Base-by-base conservation (phyloP, 768 basidiomycete genomes). In the Mycena sanguinolenta region DNA sequence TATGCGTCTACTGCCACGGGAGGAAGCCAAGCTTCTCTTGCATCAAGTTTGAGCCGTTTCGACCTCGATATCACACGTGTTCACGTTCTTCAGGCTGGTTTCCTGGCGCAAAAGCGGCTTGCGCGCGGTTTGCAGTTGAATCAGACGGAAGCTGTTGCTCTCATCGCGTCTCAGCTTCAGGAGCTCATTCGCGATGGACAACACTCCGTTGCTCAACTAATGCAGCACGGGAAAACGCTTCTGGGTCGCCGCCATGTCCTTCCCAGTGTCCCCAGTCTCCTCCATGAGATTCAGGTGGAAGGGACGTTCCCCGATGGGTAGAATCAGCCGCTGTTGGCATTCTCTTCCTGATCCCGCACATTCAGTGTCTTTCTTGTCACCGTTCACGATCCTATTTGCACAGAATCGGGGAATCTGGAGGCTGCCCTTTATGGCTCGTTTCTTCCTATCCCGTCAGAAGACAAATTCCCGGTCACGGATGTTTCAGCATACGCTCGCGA, bases 371-470 rank as follows among this genome's bases (percentile, higher is more conserved):
- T 99, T 82, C 88, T 99, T n/a, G 97, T 99, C 42, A 97, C 97
- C 0, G 95, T 99, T 1, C 97, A 98, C 76, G 93, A 97, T 75
- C 97, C 98, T 23, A 92, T 99, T 71, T 95, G 92, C 78, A 91
- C 95, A 0, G 91, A 95, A 67, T 81, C 87, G 46, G 95, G 96
- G 0, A 83, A 97, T 76, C 82, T 98, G 23, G 82, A 82, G 5
- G 88, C 91, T n/a, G 97, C 97, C 0, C 85, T 99, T n/a, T 95
- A 96, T 71, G 96, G 96, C 13, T 97, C 96, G 0, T 98, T 98
- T 83, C 84, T 98, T 0, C 97, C 97, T 4, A 78, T 92, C 3
- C 97, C 97, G 0, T 78, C 87, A 0, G 79, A 87, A 14, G 83
- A 88, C 66, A 67, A 83, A 2, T 99, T 99, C 83, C 90, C 93